Percentiles rank a stretch among this genome's conserved stretches.
phyloP scores from a whole-genome alignment of 139 green algal species.

The Chlamydomonas urium region DNA sequence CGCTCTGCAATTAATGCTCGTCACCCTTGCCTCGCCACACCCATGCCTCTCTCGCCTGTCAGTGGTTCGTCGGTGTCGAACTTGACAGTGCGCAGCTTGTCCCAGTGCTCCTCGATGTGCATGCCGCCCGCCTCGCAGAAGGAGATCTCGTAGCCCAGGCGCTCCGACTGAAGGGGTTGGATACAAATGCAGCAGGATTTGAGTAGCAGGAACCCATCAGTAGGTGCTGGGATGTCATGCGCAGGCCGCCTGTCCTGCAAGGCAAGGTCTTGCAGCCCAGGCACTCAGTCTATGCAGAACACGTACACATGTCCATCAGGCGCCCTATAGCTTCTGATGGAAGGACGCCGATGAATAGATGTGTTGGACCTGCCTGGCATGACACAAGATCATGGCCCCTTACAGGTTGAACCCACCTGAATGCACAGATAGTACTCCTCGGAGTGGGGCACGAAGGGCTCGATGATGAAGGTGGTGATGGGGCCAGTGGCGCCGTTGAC shows the following conservation, averaged over 20 bases:
- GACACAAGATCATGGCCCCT: no score
- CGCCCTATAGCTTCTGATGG: no score
- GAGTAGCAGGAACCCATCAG: no score
- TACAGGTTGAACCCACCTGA: not conserved
- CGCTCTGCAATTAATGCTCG: no score
- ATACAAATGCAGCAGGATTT: conserved; percentile 7
- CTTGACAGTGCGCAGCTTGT: conserved; percentile 66
- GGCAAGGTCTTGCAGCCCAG: no score
- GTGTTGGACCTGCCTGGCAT: no score
- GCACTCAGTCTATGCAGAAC: no score
- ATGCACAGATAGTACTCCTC: conserved; percentile 20
- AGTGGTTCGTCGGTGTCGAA: conserved; percentile 35
- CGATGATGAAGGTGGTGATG: conserved; percentile 87
- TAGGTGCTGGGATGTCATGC: no score
- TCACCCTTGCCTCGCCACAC: no score
- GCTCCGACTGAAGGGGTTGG: conserved; percentile 27
- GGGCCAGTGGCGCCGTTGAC: conserved; percentile 63
- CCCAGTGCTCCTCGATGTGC: conserved; percentile 93
- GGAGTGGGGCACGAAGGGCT: conserved; percentile 89
- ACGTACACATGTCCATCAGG: no score
- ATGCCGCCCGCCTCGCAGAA: conserved; percentile 41
- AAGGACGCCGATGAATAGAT: no score
- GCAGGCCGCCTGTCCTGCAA: no score
- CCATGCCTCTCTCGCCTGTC: not conserved
- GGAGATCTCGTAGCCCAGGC: conserved; percentile 47